These are phyloP conservation scores for maize (Zea mays) DNA, from an alignment of 176 grass and related monocot genomes.

Conservation along the genomic window DNA sequence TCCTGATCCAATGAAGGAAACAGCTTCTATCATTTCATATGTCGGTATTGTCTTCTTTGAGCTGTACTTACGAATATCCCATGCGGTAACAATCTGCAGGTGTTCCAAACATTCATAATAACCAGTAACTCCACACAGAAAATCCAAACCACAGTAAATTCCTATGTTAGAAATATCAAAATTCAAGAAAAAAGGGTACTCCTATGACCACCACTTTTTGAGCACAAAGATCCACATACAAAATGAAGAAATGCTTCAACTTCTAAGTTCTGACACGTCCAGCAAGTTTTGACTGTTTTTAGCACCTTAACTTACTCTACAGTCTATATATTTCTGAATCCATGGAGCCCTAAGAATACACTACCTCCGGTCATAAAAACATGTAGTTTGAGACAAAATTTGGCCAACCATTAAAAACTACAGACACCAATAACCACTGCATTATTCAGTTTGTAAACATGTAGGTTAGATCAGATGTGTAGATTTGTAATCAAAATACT, in stretches of 20 bases:
- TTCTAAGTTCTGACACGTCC: not conserved
- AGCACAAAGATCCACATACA: not conserved
- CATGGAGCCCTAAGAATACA: not conserved
- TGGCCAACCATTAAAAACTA: not conserved
- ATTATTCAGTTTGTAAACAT: not conserved
- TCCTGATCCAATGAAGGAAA: constrained; percentile 64
- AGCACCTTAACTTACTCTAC: not conserved
- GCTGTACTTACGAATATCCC: constrained; percentile 69
- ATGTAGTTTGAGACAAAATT: not conserved
- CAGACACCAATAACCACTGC: not conserved
- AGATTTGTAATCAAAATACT: not conserved
- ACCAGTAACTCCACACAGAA: constrained; percentile 26
- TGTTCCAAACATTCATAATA: constrained; percentile 25
- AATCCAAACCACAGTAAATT: constrained; percentile 1
- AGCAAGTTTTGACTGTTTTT: constrained; percentile 14
- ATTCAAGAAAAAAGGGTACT: constrained; percentile 4
- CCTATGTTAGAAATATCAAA: constrained; percentile 12
- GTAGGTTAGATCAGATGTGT: not conserved
- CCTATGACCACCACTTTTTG: not conserved
- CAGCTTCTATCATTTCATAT: constrained; percentile 92
- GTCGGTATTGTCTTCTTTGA: constrained; percentile 81
- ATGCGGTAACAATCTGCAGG: constrained; percentile 75
- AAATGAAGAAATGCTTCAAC: not conserved
- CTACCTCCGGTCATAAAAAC: not conserved
- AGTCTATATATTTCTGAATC: constrained; percentile 9